A percentile compares a stretch with the other conserved stretches of the same genome.
Conservation (phyloP, 73 alveolate species). For the Paraurostyla sp. region DNA sequence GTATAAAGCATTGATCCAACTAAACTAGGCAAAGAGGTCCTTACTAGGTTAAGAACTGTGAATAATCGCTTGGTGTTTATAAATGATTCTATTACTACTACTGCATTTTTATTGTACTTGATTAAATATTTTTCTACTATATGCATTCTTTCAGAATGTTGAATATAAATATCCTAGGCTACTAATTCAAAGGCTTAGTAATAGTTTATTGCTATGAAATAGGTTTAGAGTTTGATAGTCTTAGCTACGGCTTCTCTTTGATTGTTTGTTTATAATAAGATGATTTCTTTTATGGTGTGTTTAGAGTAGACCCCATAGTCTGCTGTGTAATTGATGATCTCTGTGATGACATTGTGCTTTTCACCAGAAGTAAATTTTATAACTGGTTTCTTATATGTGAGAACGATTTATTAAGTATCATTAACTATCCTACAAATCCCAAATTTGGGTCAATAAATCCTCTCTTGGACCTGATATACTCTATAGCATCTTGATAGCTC, state of each 20-base stretch:
- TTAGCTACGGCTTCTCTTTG: neutral
- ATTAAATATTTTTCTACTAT: neutral
- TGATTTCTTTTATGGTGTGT: too few species aligned
- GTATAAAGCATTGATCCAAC: neutral
- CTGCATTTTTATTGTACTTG: neutral
- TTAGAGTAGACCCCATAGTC: too few species aligned
- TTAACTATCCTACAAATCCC: slow-evolving; percentile 78
- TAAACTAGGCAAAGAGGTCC: neutral
- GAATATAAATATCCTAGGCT: neutral
- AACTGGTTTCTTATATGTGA: too few species aligned
- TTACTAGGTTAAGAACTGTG: neutral
- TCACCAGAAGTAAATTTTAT: too few species aligned
- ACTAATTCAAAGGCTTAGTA: neutral
- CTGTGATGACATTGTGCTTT: neutral
- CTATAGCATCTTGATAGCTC: slow-evolving; percentile 67
- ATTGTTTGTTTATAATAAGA: too few species aligned
- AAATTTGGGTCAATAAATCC: slow-evolving; percentile 80
- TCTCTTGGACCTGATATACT: slow-evolving; percentile 72
- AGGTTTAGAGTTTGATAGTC: neutral
- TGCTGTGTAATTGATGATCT: neutral
- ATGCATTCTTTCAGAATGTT: slow-evolving; percentile 11
- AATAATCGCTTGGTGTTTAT: neutral
- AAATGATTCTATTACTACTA: neutral
- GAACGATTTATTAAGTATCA: neutral
- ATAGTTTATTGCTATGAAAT: neutral